Percentiles rank a stretch among this genome's conserved stretches.
Evolutionary conservation across 2,329 filamentous ascomycete genomes (phyloP).

Genomic region (Zymoseptoria crescenta): DNA sequence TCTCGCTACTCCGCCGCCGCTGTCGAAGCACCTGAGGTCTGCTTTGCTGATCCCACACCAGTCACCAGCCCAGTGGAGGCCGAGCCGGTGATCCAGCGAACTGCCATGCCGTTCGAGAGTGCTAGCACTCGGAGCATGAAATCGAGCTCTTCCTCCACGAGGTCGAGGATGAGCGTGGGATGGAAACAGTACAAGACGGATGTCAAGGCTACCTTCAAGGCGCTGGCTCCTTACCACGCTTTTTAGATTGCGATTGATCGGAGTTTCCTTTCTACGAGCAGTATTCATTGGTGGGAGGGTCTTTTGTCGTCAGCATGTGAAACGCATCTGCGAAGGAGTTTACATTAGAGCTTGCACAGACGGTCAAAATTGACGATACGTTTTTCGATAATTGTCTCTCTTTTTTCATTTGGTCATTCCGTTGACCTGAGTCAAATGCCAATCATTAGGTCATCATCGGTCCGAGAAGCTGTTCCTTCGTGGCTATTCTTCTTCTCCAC

Average conservation of each 20-base stretch:
- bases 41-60: background rate
- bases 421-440: background rate
- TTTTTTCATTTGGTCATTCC: background rate
- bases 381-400: background rate
- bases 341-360: background rate
- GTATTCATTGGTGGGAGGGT: background rate
- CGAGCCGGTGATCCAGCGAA: too few species aligned
- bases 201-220: background rate
- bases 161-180: background rate
- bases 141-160: background rate
- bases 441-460: background rate
- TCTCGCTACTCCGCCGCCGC: background rate
- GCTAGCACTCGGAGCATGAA: background rate
- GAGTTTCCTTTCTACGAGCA: background rate
- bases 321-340: background rate
- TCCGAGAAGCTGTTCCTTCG: background rate
- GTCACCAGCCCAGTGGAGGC: background rate
- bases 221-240: background rate
- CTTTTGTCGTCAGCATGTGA: background rate
- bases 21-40: background rate
- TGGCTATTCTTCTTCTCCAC: background rate
- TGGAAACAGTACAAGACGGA: background rate
- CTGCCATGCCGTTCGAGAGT: background rate
- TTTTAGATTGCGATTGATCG: background rate
- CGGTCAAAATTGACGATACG: background rate